phyloP scores from a whole-genome alignment of 2,329 filamentous ascomycete genomes.

The Ceratocystis smalleyi region DNA sequence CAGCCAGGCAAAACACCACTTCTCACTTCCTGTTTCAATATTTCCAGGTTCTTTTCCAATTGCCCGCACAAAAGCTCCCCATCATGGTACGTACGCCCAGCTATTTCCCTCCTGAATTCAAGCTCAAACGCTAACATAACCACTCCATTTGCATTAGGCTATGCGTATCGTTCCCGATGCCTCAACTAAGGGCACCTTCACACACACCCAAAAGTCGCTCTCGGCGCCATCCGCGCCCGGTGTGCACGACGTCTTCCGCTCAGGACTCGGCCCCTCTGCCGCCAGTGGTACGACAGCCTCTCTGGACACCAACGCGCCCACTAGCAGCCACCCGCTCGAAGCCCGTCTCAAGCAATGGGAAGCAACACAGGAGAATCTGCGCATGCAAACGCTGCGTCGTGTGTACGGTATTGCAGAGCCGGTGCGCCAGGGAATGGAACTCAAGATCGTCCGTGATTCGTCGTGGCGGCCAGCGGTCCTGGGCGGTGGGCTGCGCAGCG shows the following conservation, averaged over 20 bases:
- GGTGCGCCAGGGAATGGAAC: conserved; percentile 82
- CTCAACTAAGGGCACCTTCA: conserved; percentile 48
- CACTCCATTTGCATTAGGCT: conserved; percentile 38
- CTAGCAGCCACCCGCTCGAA: conserved; percentile 72
- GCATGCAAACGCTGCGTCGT: conserved; percentile 76
- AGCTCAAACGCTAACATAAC: conserved; percentile 8
- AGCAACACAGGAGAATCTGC: conserved; percentile 68
- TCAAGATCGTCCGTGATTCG: conserved; percentile 68
- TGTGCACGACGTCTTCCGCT: conserved; percentile 82
- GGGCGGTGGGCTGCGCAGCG: conserved; percentile 40
- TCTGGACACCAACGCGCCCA: conserved; percentile 29
- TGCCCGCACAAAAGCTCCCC: not conserved
- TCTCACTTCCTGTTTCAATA: not conserved
- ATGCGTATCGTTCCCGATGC: conserved; percentile 74
- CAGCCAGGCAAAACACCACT: not conserved
- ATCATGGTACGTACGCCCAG: conserved; percentile 7
- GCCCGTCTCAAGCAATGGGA: conserved; percentile 80
- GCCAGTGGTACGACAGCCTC: conserved; percentile 31
- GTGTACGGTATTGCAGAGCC: conserved; percentile 89
- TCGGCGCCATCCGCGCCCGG: conserved; percentile 82
- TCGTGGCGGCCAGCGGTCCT: conserved; percentile 65
- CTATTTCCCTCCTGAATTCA: not conserved
- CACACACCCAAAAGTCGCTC: conserved; percentile 44
- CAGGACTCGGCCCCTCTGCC: conserved; percentile 54
- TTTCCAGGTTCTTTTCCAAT: not conserved